A percentile compares a stretch with the other conserved stretches of the same genome.
Evolutionary conservation across 2,329 filamentous ascomycete genomes (phyloP).

Genomic region (Aureobasidium sp.): DNA sequence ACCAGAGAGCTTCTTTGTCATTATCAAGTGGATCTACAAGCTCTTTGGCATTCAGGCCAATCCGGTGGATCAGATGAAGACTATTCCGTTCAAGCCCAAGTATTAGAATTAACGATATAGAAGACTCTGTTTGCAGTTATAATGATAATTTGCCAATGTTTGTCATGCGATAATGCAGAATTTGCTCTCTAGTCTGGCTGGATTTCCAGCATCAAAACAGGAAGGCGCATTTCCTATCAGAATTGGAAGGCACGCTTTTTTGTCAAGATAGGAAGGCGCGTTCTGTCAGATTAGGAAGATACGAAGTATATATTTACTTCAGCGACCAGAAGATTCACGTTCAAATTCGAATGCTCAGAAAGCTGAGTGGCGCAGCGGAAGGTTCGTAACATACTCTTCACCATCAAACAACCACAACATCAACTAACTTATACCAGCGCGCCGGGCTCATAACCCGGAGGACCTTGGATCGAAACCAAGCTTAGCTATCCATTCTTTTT

Average conservation of each 20-base stretch:
- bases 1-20: constrained; percentile 40
- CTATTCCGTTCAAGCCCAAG: constrained; percentile 39
- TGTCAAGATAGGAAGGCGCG: no score
- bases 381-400: neutral
- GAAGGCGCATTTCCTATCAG: no score
- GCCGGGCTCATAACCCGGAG: neutral
- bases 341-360: neutral
- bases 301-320: no score
- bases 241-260: no score
- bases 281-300: no score
- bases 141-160: no score
- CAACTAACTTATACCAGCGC: neutral
- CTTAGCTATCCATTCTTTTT: neutral
- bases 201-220: no score
- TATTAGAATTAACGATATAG: constrained; percentile 20
- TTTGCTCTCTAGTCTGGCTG: no score
- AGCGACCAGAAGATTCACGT: neutral
- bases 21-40: constrained; percentile 40
- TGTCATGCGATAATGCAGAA: no score
- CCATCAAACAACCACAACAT: neutral
- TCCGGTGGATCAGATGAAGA: constrained; percentile 36
- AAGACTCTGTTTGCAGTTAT: neutral
- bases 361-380: neutral
- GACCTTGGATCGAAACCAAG: neutral
- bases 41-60: constrained; percentile 37